phyloP scores from a whole-genome alignment of 1,284 basidiomycete species.

The Kwoniella shivajii region DNA sequence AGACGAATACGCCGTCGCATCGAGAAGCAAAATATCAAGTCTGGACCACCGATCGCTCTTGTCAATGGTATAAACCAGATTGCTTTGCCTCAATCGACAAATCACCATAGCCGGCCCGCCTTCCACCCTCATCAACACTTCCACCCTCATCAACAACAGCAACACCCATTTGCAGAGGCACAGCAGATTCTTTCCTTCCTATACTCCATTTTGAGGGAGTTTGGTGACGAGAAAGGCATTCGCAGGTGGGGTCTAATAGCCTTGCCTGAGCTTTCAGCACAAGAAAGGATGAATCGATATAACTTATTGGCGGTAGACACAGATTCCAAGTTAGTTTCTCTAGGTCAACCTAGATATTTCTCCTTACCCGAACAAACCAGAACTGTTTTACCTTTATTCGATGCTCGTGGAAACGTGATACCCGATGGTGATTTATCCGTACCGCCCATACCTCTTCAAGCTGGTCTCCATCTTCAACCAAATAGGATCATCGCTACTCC shows the following conservation, averaged over 20 bases:
- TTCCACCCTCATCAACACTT: not conserved
- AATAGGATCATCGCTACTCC: not conserved
- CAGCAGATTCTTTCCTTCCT: slow-evolving; percentile 33
- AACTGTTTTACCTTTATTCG: slow-evolving; percentile 18
- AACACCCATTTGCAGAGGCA: slow-evolving; percentile 14
- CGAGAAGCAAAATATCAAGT: too few relatives aligned
- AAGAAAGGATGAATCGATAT: slow-evolving; percentile 19
- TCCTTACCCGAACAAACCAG: not conserved
- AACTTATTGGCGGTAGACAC: slow-evolving; percentile 17
- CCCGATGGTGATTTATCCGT: not conserved
- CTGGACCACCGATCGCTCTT: too few relatives aligned
- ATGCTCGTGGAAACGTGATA: slow-evolving; percentile 10
- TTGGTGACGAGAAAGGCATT: slow-evolving; percentile 7
- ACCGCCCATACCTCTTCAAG: not conserved
- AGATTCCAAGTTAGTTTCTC: slow-evolving; percentile 17
- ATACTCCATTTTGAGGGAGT: slow-evolving; percentile 22
- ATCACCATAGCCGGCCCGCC: too few relatives aligned
- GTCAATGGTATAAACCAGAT: too few relatives aligned
- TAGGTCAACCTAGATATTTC: slow-evolving; percentile 25
- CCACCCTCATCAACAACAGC: not conserved
- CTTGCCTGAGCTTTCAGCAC: slow-evolving; percentile 22
- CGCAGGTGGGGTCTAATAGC: slow-evolving; percentile 30
- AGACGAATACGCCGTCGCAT: too few relatives aligned
- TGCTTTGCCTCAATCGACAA: too few relatives aligned
- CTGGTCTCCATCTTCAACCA: not conserved